Percentiles rank a stretch among this genome's conserved stretches.
Evolutionary conservation across 1,139 yeast species (phyloP).

Genomic region (Candida sanyaensis): DNA sequence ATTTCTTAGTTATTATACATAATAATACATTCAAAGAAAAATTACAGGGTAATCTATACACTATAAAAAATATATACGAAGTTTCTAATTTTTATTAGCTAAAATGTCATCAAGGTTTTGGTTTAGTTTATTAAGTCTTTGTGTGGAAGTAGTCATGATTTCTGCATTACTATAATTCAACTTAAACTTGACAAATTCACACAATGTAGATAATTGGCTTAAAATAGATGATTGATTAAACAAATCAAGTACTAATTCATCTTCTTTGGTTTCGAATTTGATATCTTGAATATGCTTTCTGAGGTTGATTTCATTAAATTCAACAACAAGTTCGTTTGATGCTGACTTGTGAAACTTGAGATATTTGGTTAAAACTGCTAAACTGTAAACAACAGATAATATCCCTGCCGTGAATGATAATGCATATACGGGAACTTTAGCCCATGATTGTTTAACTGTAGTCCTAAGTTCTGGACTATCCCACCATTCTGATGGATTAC

Average conservation of each 20-base stretch:
- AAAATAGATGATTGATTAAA: constrained; percentile 18
- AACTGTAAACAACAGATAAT: constrained; percentile 29
- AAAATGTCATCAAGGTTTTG: constrained; percentile 23
- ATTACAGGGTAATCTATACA: not conserved
- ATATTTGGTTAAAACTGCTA: constrained; percentile 25
- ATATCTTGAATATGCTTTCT: constrained; percentile 8
- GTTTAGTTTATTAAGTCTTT: constrained; percentile 21
- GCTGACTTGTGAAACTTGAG: constrained; percentile 17
- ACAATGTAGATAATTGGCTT: constrained; percentile 18
- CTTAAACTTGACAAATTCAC: constrained; percentile 21
- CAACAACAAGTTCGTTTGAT: constrained; percentile 10
- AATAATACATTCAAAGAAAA: not conserved
- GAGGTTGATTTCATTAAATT: constrained; percentile 9
- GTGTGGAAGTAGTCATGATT: constrained; percentile 17
- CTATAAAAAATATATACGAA: not conserved
- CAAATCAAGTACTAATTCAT: not conserved
- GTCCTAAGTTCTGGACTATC: constrained; percentile 23
- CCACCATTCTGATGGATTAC: constrained; percentile 21
- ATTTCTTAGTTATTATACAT: not conserved
- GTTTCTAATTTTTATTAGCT: not conserved
- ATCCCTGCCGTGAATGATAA: constrained; percentile 25
- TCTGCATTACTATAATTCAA: constrained; percentile 16
- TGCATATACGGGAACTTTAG: constrained; percentile 36
- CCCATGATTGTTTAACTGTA: constrained; percentile 37
- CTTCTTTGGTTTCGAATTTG: constrained; percentile 7